Evolutionary conservation across 2,329 filamentous ascomycete species (phyloP).

Genomic region (Phyllosticta citrichinensis): DNA sequence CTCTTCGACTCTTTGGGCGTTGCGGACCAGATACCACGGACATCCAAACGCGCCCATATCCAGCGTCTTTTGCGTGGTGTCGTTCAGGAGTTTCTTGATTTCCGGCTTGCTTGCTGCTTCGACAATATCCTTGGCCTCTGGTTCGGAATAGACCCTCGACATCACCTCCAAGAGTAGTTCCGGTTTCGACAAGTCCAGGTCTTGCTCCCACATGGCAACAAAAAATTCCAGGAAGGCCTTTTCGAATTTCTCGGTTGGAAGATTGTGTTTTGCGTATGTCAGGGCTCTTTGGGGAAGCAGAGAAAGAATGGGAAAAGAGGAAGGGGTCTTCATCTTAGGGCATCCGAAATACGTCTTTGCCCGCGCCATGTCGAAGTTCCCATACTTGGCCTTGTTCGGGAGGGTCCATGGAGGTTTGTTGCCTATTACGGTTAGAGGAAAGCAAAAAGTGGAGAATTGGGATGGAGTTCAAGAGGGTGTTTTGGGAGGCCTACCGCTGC

Average conservation of each 20-base stretch:
- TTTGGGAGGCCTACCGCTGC: constrained; percentile 23
- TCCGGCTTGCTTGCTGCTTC: constrained; percentile 40
- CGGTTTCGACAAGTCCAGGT: constrained; percentile 50
- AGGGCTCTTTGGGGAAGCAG: constrained; percentile 55
- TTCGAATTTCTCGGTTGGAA: constrained; percentile 39
- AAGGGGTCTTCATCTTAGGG: constrained; percentile 32
- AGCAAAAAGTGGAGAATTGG: not conserved
- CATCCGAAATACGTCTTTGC: constrained; percentile 44
- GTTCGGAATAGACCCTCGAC: constrained; percentile 37
- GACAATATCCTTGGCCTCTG: constrained; percentile 48
- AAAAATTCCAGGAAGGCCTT: constrained; percentile 47
- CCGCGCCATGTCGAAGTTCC: constrained; percentile 38
- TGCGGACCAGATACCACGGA: constrained; percentile 64
- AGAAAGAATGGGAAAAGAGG: constrained; percentile 46
- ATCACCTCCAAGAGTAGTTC: constrained; percentile 41
- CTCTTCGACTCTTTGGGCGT: constrained; percentile 40
- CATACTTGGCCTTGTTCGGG: constrained; percentile 56
- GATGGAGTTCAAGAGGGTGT: not conserved
- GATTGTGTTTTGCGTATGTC: constrained; percentile 48
- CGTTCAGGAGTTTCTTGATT: constrained; percentile 45
- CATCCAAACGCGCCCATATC: constrained; percentile 63
- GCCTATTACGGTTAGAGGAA: constrained; percentile 31
- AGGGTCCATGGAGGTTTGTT: constrained; percentile 68
- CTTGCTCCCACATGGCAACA: constrained; percentile 51
- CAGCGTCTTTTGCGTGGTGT: constrained; percentile 51